Conservation (phyloP, 169 alveolate genomes). For the Ichthyophthirius multifiliis region DNA sequence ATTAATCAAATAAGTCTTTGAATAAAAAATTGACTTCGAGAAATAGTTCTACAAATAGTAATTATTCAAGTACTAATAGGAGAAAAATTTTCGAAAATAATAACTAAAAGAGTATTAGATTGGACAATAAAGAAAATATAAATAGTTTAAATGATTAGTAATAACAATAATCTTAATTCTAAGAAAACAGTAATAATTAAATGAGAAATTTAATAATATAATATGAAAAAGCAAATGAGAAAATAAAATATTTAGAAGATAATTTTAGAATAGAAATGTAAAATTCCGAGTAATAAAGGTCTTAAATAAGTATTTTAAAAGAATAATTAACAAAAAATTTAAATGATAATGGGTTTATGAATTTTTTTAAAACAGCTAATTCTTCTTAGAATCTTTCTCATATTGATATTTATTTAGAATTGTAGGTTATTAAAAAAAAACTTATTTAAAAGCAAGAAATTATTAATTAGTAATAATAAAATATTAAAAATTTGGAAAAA, state of each 20-base stretch:
- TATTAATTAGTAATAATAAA: not conserved
- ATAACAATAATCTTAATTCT: too few species aligned
- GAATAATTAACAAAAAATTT: not conserved
- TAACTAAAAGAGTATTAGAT: too few species aligned
- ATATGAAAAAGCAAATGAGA: constrained; percentile 6
- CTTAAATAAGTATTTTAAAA: not conserved
- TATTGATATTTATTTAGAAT: constrained; percentile 14
- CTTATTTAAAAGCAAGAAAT: not conserved
- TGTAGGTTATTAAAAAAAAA: not conserved
- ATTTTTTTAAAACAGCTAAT: constrained; percentile 7
- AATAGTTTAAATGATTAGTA: too few species aligned
- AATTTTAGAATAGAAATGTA: not conserved
- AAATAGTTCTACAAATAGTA: too few species aligned
- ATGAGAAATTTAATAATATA: too few species aligned
- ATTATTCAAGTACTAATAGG: too few species aligned
- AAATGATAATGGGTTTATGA: constrained; percentile 15
- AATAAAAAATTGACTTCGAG: too few species aligned
- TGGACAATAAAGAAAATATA: too few species aligned
- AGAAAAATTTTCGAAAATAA: too few species aligned
- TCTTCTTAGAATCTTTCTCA: constrained; percentile 1
- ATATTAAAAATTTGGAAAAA: not conserved
- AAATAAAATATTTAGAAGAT: not conserved
- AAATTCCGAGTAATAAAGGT: constrained; percentile 10
- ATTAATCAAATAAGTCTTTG: too few species aligned
- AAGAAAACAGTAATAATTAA: too few species aligned